Conservation (phyloP, 1,284 basidiomycete genomes). For the Sporisorium graminicola region DNA sequence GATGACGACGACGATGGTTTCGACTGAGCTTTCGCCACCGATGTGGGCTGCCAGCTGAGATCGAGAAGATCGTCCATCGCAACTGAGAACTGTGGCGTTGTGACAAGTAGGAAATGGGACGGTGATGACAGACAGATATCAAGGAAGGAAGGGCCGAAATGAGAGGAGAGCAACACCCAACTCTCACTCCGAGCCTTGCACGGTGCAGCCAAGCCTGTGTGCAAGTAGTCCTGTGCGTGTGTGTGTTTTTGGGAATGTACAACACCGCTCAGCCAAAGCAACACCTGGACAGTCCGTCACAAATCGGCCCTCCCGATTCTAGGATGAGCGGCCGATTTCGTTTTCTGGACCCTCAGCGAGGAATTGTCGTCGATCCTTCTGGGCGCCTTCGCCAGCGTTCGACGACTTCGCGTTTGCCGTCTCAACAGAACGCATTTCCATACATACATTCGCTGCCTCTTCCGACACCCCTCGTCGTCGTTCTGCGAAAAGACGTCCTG, state of each 20-base stretch:
- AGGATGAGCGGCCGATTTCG: background rate
- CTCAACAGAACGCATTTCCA: background rate
- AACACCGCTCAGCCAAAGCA: too few species aligned
- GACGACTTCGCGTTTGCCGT: too few species aligned
- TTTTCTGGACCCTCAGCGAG: background rate
- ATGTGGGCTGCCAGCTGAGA: conserved; percentile 57
- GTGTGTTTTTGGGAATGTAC: too few species aligned
- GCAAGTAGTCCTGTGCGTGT: conserved; percentile 11
- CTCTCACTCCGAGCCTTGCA: background rate
- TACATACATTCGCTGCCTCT: too few species aligned
- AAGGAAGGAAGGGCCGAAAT: background rate
- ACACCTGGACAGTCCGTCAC: background rate
- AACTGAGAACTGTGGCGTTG: conserved; percentile 21
- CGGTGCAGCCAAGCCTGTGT: conserved; percentile 3
- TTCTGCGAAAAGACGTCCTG: too few species aligned
- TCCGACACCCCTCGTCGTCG: too few species aligned
- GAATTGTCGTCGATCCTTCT: background rate
- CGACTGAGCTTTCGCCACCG: conserved; percentile 18
- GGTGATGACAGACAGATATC: background rate
- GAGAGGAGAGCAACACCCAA: conserved; percentile 7
- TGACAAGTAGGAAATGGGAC: conserved; percentile 3
- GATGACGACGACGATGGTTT: conserved; percentile 10
- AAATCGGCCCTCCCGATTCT: background rate
- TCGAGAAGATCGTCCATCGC: conserved; percentile 68
- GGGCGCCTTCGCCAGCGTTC: background rate